A percentile compares a stretch with the other conserved stretches of the same genome.
These are phyloP conservation scores for Wickerhamiella cacticola DNA, from an alignment of 805 yeast genomes.

Conservation along the genomic window DNA sequence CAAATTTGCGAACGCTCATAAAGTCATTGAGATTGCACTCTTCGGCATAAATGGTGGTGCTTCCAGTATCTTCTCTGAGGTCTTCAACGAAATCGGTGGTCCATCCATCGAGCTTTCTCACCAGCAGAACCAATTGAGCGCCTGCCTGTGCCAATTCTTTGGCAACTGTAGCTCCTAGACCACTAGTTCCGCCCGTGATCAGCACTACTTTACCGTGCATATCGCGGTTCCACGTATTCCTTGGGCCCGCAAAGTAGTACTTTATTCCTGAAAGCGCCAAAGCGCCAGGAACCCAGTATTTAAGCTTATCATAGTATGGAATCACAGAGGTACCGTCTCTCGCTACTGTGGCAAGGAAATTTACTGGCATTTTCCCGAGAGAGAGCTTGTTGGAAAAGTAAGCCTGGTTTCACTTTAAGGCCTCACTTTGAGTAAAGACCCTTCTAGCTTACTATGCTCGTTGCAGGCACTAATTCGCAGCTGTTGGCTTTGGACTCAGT, in stretches of 20 bases:
- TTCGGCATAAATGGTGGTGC: conserved; percentile 79
- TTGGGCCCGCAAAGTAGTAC: conserved; percentile 63
- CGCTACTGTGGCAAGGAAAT: conserved; percentile 57
- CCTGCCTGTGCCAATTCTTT: conserved; percentile 67
- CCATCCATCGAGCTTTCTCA: conserved; percentile 59
- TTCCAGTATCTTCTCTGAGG: conserved; percentile 54
- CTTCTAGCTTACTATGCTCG: conserved; percentile 1
- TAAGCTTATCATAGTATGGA: conserved; percentile 60
- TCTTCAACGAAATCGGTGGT: conserved; percentile 67
- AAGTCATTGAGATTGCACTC: conserved; percentile 68
- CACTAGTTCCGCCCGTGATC: conserved; percentile 78
- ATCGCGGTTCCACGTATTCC: conserved; percentile 86
- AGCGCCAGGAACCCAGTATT: conserved; percentile 41
- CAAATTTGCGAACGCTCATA: conserved; percentile 71
- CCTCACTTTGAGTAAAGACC: neutral
- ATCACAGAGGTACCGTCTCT: conserved; percentile 61
- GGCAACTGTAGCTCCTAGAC: conserved; percentile 69
- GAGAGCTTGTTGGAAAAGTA: neutral
- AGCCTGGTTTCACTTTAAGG: neutral
- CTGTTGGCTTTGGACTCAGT: conserved; percentile 16
- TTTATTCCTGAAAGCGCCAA: conserved; percentile 41
- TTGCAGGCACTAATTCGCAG: conserved; percentile 11
- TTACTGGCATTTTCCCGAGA: conserved; percentile 86
- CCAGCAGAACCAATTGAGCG: conserved; percentile 71
- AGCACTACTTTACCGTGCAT: conserved; percentile 70